phyloP scores from a whole-genome alignment of 2,329 filamentous ascomycete genomes.

The Metarhizium robertsii region DNA sequence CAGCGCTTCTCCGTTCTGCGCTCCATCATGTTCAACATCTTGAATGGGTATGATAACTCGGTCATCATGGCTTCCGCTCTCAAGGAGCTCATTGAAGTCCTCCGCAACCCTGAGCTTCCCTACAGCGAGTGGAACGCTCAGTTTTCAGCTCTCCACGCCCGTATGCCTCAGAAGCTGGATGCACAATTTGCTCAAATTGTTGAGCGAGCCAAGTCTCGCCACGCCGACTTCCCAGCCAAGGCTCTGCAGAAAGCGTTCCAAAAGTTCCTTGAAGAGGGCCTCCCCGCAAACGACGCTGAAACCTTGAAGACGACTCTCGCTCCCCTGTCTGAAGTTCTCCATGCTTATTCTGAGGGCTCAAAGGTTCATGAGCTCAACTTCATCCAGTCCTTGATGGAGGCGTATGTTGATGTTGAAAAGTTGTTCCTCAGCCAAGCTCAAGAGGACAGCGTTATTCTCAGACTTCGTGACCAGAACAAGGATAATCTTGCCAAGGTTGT shows the following conservation, averaged over 20 bases:
- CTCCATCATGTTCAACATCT: slow-evolving; percentile 75
- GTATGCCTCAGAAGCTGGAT: slow-evolving; percentile 94
- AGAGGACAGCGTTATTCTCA: slow-evolving; percentile 88
- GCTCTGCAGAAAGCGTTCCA: slow-evolving; percentile 72
- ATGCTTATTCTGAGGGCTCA: slow-evolving; percentile 74
- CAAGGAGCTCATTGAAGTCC: slow-evolving; percentile 80
- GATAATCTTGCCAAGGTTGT: slow-evolving; percentile 81
- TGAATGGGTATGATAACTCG: slow-evolving; percentile 93
- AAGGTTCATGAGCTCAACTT: slow-evolving; percentile 84
- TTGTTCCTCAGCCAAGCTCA: slow-evolving; percentile 83
- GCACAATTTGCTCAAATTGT: slow-evolving; percentile 73
- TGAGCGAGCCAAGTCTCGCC: slow-evolving; percentile 68
- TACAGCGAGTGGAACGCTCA: slow-evolving; percentile 96
- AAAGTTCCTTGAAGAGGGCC: slow-evolving; percentile 83
- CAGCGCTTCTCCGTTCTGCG: slow-evolving; percentile 75
- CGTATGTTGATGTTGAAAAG: slow-evolving; percentile 76
- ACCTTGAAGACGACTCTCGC: slow-evolving; percentile 63
- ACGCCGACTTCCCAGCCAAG: slow-evolving; percentile 86
- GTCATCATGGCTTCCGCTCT: slow-evolving; percentile 86
- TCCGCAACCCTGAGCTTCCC: slow-evolving; percentile 81
- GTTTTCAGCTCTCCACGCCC: slow-evolving; percentile 90
- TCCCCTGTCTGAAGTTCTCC: slow-evolving; percentile 70
- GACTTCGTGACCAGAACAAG: slow-evolving; percentile 92
- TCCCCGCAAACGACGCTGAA: slow-evolving; percentile 62
- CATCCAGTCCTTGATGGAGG: slow-evolving; percentile 68